Conservation (phyloP, 768 basidiomycete species). For the Phanerochaete carnosa region DNA sequence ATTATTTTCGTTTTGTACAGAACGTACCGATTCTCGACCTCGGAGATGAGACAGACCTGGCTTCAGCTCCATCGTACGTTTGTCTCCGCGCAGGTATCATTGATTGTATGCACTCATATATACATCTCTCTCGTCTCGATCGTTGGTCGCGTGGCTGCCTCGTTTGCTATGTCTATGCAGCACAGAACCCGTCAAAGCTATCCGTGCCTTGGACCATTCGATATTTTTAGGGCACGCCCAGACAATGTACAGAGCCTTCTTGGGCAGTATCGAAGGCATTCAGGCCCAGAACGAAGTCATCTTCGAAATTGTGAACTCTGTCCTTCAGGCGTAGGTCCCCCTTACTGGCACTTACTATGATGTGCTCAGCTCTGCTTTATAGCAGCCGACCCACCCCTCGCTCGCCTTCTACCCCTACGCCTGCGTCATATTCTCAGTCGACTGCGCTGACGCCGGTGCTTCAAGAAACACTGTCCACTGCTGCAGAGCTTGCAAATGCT, state of each 20-base stretch:
- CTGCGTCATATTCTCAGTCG: neutral
- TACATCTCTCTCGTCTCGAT: neutral
- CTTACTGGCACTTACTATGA: neutral
- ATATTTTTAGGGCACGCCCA: slow-evolving; percentile 66
- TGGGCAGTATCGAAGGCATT: slow-evolving; percentile 66
- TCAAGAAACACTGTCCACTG: slow-evolving; percentile 70
- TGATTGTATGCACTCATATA: neutral
- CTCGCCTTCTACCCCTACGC: neutral
- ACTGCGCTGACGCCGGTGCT: slow-evolving; percentile 24
- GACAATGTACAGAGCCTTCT: slow-evolving; percentile 55
- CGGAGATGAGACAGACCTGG: slow-evolving; percentile 24
- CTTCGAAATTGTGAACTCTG: slow-evolving; percentile 50
- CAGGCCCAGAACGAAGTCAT: slow-evolving; percentile 59
- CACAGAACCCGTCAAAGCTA: slow-evolving; percentile 45
- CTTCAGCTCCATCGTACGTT: neutral
- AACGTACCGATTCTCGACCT: slow-evolving; percentile 56
- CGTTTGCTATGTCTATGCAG: slow-evolving; percentile 27
- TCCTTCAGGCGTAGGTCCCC: slow-evolving; percentile 31
- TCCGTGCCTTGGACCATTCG: slow-evolving; percentile 64
- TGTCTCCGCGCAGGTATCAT: neutral
- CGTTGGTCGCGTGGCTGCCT: neutral
- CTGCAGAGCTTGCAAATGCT: slow-evolving; percentile 83
- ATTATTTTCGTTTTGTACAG: slow-evolving; percentile 30
- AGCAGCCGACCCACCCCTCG: neutral
- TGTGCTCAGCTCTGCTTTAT: neutral